These are phyloP conservation scores for Neurospora sublineolata DNA, from an alignment of 495 filamentous ascomycete species.

Conservation along the genomic window DNA sequence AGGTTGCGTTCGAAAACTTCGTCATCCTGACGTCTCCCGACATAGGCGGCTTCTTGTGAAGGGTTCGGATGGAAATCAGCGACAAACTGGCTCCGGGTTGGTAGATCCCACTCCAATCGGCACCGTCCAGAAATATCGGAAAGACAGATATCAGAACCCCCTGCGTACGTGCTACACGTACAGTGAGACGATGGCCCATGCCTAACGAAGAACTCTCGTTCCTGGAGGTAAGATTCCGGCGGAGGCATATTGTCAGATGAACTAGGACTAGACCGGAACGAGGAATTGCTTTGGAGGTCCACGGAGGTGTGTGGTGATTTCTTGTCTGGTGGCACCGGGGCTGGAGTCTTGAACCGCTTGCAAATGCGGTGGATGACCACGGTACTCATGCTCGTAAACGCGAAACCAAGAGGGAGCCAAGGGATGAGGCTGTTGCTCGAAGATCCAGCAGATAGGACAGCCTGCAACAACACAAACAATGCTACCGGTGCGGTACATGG, in stretches of 20 bases:
- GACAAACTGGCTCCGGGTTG: conserved; percentile 7
- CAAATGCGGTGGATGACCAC: conserved; percentile 7
- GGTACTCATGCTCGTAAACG: conserved; percentile 9
- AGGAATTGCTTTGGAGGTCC: conserved; percentile 4
- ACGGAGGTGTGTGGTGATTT: not conserved
- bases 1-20: not conserved
- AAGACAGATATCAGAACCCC: conserved; percentile 12
- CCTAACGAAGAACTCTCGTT: conserved; percentile 3
- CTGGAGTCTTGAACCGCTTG: not conserved
- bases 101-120: conserved; percentile 10
- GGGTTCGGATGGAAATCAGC: not conserved
- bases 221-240: conserved; percentile 4
- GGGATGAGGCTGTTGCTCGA: conserved; percentile 12
- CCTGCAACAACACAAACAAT: conserved; percentile 9
- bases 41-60: not conserved
- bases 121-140: conserved; percentile 3
- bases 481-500: conserved; percentile 10
- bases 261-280: not conserved
- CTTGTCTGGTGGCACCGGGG: not conserved
- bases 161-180: conserved; percentile 1
- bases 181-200: conserved; percentile 11
- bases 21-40: not conserved
- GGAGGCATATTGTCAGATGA: not conserved
- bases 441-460: conserved; percentile 7
- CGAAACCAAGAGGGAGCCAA: conserved; percentile 16